Base-by-base conservation (phyloP, 805 yeast genomes). In the Lipomyces orientalis region DNA sequence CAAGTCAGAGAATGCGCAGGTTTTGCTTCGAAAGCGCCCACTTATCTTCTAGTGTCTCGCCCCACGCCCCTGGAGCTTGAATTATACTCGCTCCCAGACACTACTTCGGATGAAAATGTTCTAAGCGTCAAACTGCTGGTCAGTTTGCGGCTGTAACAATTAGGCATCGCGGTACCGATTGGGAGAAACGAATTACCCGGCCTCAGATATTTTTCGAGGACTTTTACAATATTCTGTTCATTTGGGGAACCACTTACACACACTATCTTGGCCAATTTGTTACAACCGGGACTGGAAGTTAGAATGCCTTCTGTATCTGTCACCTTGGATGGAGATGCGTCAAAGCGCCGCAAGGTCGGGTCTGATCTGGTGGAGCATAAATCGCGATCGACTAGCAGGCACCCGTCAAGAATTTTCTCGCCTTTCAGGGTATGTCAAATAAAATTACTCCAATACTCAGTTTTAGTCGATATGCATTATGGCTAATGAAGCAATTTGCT, bases 341-440 rank as follows among this genome's bases (percentile, higher is more conserved):
- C 56, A 14, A 66, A 66, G 62, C 65, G 69, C 31, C 54, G 69
- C 61, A 62, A 60, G 58, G 54, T 66, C 22, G 66, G 54, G 31
- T 33, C 61, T 14, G 58, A 35, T 14, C 49, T 54, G 19, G 52
- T 33, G 49, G 49, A 43, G 19, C 49, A 43, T 25, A 54, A 39
- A 29, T 33, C 39, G 34, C 43, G 39, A n/a, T 25, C 54, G 22
- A 49, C 49, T 43, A 19, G 34, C 39, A 25, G 22, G 29, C 62
- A 66, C 31, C 73, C 82, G 1, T 88, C 92, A 0, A 86, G 82
- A 76, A 86, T 93, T 39, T 93, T 90, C 78, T 85, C 96, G 25
- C 97, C 97, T 0, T 93, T 91, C 77, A 82, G 97, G 79, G 90
- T 85, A 73, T 59, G 79, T 66, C 33, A 9, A 1, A 14, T 8